These are phyloP conservation scores for Rosellinia necatrix DNA, from an alignment of 2,329 filamentous ascomycete species.

Conservation along the genomic window DNA sequence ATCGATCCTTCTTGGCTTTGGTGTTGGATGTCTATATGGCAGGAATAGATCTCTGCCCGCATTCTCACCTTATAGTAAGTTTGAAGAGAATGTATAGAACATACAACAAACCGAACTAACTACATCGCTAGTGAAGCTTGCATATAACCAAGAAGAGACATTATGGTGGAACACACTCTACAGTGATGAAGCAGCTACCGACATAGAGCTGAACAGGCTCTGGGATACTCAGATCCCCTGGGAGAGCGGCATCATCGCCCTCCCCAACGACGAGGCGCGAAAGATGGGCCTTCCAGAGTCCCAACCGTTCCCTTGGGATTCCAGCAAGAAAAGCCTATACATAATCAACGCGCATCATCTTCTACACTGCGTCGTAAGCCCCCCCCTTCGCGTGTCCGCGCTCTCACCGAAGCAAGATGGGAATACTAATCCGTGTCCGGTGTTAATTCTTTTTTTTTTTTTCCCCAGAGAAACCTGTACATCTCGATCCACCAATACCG, in stretches of 20 bases:
- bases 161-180: background rate
- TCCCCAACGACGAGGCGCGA: background rate
- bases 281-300: background rate
- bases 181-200: background rate
- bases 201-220: background rate
- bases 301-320: background rate
- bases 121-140: background rate
- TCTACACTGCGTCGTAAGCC: conserved; percentile 2
- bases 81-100: background rate
- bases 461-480: conserved; percentile 1
- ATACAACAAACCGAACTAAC: background rate
- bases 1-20: background rate
- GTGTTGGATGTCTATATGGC: background rate
- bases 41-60: background rate
- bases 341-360: conserved; percentile 4
- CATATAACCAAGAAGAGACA: background rate
- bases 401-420: too few species aligned
- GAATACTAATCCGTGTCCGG: too few species aligned
- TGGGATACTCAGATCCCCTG: conserved; percentile 1
- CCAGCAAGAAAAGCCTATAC: background rate
- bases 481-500: background rate
- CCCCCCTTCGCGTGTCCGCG: too few species aligned
- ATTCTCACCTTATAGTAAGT: conserved; percentile 1
- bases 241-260: background rate
- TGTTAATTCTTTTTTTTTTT: too few species aligned